Percentiles rank a stretch among this genome's conserved stretches.
phyloP scores from a whole-genome alignment of 768 basidiomycete species.

The Leccinum pellstonianum region DNA sequence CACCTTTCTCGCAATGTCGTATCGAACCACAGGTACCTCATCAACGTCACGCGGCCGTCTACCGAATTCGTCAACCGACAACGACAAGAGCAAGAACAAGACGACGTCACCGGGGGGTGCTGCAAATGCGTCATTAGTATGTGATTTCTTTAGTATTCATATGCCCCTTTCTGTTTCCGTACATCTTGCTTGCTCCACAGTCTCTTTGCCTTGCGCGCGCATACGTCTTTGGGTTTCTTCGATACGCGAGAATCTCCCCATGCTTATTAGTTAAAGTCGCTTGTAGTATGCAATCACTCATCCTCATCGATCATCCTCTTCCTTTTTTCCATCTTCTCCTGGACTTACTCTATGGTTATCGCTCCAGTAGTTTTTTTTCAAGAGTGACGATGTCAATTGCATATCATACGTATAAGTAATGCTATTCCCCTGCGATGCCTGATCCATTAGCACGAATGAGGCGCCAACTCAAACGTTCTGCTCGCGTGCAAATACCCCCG shows the following conservation, averaged over 20 bases:
- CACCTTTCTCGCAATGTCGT: conserved; percentile 63
- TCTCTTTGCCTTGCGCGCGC: conserved; percentile 4
- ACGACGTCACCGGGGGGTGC: conserved; percentile 55
- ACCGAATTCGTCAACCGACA: conserved; percentile 27
- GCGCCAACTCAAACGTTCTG: conserved; percentile 14
- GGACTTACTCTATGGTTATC: conserved; percentile 21
- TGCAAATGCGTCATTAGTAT: conserved; percentile 80
- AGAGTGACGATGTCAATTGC: conserved; percentile 13
- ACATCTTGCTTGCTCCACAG: conserved; percentile 25
- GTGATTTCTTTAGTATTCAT: conserved; percentile 46
- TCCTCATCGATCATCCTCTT: neutral
- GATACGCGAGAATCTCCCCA: conserved; percentile 12
- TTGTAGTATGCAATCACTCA: conserved; percentile 28
- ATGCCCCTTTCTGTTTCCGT: conserved; percentile 23
- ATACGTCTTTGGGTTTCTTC: conserved; percentile 7
- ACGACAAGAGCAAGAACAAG: conserved; percentile 34
- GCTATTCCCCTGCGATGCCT: neutral
- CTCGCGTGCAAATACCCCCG: conserved; percentile 32
- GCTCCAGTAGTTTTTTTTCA: conserved; percentile 20
- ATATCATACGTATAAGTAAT: conserved; percentile 17
- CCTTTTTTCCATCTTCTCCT: conserved; percentile 1
- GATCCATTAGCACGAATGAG: neutral
- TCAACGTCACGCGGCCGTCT: conserved; percentile 33
- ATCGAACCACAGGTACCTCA: conserved; percentile 29
- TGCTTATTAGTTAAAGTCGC: conserved; percentile 22